A percentile compares a stretch with the other conserved stretches of the same genome.
phyloP scores from a whole-genome alignment of 75 land plant genomes.

The Gnetum montanum region DNA sequence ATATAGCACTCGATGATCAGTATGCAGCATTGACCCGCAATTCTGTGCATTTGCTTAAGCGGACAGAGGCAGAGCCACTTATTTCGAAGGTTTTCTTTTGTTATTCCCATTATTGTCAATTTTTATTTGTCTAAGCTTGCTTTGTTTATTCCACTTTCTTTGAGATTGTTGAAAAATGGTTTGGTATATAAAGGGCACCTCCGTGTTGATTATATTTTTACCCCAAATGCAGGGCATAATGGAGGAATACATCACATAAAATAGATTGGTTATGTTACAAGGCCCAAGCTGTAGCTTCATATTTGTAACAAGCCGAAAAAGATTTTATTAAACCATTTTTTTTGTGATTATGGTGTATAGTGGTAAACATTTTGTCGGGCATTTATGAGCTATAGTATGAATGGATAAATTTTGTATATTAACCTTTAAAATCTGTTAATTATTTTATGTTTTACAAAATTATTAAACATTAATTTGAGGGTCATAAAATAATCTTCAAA shows the following conservation, averaged over 20 bases:
- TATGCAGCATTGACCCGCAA: conserved; percentile 45
- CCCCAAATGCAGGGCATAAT: conserved; percentile 42
- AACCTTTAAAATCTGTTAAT: no score
- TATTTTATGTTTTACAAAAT: no score
- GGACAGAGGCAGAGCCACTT: conserved; percentile 87
- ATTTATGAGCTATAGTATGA: no score
- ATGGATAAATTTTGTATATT: no score
- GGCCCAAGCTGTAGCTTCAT: no score
- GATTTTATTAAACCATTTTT: no score
- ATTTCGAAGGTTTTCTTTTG: conserved; percentile 51
- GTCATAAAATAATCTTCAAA: no score
- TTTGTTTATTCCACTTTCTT: not conserved
- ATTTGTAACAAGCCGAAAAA: no score
- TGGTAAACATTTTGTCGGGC: no score
- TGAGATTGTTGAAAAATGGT: not conserved
- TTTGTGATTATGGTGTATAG: no score
- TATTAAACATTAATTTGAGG: no score
- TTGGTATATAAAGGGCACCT: not conserved
- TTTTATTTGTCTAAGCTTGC: not conserved
- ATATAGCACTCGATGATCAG: conserved; percentile 58
- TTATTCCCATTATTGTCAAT: not conserved
- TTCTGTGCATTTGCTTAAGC: conserved; percentile 71
- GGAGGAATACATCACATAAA: conserved; percentile 56
- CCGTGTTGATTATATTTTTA: not conserved
- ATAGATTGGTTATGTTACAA: not conserved